A percentile compares a stretch with the other conserved stretches of the same genome.
Conservation (phyloP, 116 monocot species). For the Iris pallida region DNA sequence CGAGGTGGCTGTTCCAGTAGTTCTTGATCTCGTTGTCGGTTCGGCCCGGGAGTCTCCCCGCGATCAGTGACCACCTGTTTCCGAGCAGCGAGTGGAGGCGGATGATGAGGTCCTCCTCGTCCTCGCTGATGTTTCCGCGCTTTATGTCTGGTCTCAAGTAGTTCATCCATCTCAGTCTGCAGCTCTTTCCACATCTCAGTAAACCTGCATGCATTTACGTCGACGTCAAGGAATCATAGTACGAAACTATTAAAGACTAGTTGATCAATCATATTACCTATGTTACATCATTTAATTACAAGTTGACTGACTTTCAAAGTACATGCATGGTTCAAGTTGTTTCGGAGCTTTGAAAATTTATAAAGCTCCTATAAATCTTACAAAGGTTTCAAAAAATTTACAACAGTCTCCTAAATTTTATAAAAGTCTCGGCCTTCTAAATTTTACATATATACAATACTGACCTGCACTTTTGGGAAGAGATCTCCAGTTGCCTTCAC, state of each 20-base stretch:
- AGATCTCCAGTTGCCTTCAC: conserved; percentile 38
- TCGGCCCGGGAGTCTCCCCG: conserved; percentile 21
- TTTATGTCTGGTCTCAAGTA: conserved; percentile 22
- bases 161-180: conserved; percentile 33
- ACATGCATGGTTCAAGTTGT: no score
- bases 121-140: conserved; percentile 17
- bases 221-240: no score
- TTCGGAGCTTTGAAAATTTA: no score
- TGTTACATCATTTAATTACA: neutral
- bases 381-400: no score
- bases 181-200: conserved; percentile 29
- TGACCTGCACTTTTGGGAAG: conserved; percentile 35
- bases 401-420: no score
- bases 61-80: conserved; percentile 29
- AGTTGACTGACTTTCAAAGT: no score
- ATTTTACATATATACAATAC: neutral
- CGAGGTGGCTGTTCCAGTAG: conserved; percentile 23
- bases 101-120: conserved; percentile 26
- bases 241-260: neutral
- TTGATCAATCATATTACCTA: neutral
- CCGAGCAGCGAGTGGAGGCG: conserved; percentile 21
- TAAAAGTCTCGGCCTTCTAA: neutral
- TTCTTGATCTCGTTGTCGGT: conserved; percentile 32
- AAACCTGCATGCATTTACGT: conserved; percentile 15
- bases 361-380: no score